These are phyloP conservation scores for Batkoa obscura DNA, from an alignment of 371 early-diverging fungal genomes.

Conservation along the genomic window DNA sequence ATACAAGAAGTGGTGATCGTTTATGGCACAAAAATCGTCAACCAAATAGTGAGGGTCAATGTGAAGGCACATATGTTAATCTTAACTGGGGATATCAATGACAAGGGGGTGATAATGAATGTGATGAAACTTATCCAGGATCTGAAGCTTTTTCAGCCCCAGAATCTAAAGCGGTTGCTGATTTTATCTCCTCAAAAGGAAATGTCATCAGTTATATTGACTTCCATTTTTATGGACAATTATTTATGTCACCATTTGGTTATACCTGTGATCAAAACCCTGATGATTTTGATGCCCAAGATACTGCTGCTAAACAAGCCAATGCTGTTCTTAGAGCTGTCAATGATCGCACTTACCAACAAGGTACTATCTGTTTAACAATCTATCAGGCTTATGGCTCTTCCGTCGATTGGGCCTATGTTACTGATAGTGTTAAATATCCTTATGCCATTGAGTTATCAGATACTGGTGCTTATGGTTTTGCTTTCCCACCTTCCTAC, in stretches of 20 bases:
- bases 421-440: slow-evolving; percentile 20
- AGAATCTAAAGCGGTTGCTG: slow-evolving; percentile 20
- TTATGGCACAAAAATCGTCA: slow-evolving; percentile 33
- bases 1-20: slow-evolving; percentile 13
- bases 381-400: slow-evolving; percentile 23
- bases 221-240: slow-evolving; percentile 30
- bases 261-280: slow-evolving; percentile 14
- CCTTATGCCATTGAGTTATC: slow-evolving; percentile 32
- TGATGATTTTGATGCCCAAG: slow-evolving; percentile 8
- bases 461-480: slow-evolving; percentile 26
- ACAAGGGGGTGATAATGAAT: slow-evolving; percentile 17
- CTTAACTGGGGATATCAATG: slow-evolving; percentile 20
- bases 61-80: slow-evolving; percentile 19
- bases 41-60: slow-evolving; percentile 16
- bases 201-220: slow-evolving; percentile 23
- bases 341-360: slow-evolving; percentile 24
- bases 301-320: slow-evolving; percentile 5
- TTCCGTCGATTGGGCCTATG: slow-evolving; percentile 21
- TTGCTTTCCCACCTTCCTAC: slow-evolving; percentile 22
- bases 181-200: slow-evolving; percentile 16
- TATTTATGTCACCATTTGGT: slow-evolving; percentile 24
- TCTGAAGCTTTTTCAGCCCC: slow-evolving; percentile 14
- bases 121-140: slow-evolving; percentile 20
- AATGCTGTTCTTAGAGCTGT: slow-evolving; percentile 22
- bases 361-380: slow-evolving; percentile 28